Base-by-base conservation (phyloP, 2,329 filamentous ascomycete genomes). In the Pseudogymnoascus sp. region DNA sequence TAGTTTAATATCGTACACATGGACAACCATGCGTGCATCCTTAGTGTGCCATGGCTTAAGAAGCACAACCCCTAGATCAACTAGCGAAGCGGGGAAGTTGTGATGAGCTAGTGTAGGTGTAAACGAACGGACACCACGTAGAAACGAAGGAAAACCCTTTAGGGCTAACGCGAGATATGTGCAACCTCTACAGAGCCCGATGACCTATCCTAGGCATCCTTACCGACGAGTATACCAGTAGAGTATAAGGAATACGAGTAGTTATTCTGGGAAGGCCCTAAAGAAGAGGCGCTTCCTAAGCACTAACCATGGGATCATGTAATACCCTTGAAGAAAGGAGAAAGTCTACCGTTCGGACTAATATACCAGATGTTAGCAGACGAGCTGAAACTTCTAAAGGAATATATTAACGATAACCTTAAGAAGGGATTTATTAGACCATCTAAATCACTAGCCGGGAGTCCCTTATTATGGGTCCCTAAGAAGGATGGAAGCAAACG, bases 391-490 rank as follows among this genome's bases (percentile, higher is more conserved):
- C 61, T 63, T 14, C 38, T 70, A 11, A 21, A 42, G 31, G 24
- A 67, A 60, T 70, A 71, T 19, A 19, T 72, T 26, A 33, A 67
- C 10, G 42, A 69, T 11, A 65, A 63, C 10, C 44, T 70, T 35
- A 21, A 6, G 29, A 69, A 66, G 37, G 65, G 67, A 16, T 67
- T 62, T 10, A 72, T 72, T 33, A 59, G 59, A 13, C 26, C 21
- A 2, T 71, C 47, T 19, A 66, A 31, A n/a, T 68, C 53, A 37
- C 65, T 61, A 29, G 64, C 64, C 29, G 66, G 66, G 5, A 50
- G 62, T 1, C 71, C 67, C 7, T 68, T 76, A 4, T 64, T 76
- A 0, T 75, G 76, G 67, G 65, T 73, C 21, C 64, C 61, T 26
- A 77, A 76, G 65, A 69, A 69, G 4, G 68, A 71, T 59, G 65